phyloP scores from a whole-genome alignment of 305 asterid species.

The Fraxinus sp. region DNA sequence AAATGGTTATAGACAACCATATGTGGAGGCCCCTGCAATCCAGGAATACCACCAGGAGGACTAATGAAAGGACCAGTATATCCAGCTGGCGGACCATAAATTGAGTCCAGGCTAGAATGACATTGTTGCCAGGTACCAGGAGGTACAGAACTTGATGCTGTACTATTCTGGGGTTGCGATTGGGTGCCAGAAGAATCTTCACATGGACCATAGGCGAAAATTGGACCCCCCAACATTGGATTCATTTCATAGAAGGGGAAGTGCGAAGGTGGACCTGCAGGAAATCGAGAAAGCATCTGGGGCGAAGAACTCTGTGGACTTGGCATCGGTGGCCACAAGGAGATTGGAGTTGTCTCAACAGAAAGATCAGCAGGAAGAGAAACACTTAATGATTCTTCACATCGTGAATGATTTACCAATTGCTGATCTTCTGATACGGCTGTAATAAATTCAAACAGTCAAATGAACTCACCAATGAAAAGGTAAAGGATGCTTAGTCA shows the following conservation, averaged over 20 bases:
- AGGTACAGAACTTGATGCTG: conserved; percentile 62
- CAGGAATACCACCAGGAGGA: conserved; percentile 82
- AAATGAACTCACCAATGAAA: conserved; percentile 10
- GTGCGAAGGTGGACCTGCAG: conserved; percentile 81
- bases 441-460: conserved; percentile 25
- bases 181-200: conserved; percentile 70
- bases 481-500: conserved; percentile 4
- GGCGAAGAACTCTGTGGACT: conserved; percentile 76
- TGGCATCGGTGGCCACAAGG: conserved; percentile 85
- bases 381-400: conserved; percentile 72
- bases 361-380: conserved; percentile 99
- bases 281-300: conserved; percentile 84
- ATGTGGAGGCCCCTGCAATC: conserved; percentile 91
- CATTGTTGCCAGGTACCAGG: conserved; percentile 81
- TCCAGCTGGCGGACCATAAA: conserved; percentile 81
- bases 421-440: conserved; percentile 58
- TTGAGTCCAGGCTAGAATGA: conserved; percentile 84
- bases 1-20: conserved; percentile 98
- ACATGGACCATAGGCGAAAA: conserved; percentile 73
- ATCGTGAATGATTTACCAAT: conserved; percentile 53
- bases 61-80: conserved; percentile 74
- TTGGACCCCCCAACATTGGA: conserved; percentile 81
- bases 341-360: conserved; percentile 85
- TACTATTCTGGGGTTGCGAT: conserved; percentile 61
- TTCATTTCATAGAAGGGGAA: conserved; percentile 93